Base-by-base conservation (phyloP, 805 yeast genomes). In the Jamesozyma hellenica region DNA sequence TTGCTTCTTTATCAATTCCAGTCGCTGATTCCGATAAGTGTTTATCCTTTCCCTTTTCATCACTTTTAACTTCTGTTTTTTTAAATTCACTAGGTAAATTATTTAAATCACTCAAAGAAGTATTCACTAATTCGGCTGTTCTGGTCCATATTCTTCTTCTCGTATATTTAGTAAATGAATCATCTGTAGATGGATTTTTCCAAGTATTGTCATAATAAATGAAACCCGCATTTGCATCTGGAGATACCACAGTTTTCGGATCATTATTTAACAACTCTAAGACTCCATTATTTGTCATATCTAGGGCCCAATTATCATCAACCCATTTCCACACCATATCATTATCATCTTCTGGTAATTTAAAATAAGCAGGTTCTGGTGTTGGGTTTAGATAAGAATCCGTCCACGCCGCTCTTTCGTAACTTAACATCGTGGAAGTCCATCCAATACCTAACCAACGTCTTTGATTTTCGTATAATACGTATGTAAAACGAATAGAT, bases 401-500 rank as follows among this genome's bases (percentile, higher is more conserved):
- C 0, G 97, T 88, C 96, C 97, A 90, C 3, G 97, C 81, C 0
- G 95, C 79, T 56, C 98, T 74, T 63, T 90, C 98, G 56, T 90
- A 90, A 36, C 94, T 80, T 45, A 92, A 70, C 56, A 92, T 69
- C 55, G 87, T 87, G 13, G 94, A 70, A 0, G 97, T 90, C 98
- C 98, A 90, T 11, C 98, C 98, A 51, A 90, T 84, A 12, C 96
- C 97, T 30, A 90, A 69, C 98, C 98, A 90, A 52, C 94, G 78
- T 55, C 98, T 77, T 65, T 90, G 97, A 59, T 90, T 90, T 59
- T 90, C 98, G 60, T 79, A 88, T 10, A 92, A 68, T 2, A 86
- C 96, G 61, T 85, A 90, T 4, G 96, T 88, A 61, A 88, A 92
- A 41, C 88, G 65, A 17, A 84, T 86, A n/a, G 74, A 70, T 42